These are phyloP conservation scores for Xylaria sp. DNA, from an alignment of 2,329 filamentous ascomycete genomes.

Conservation along the genomic window DNA sequence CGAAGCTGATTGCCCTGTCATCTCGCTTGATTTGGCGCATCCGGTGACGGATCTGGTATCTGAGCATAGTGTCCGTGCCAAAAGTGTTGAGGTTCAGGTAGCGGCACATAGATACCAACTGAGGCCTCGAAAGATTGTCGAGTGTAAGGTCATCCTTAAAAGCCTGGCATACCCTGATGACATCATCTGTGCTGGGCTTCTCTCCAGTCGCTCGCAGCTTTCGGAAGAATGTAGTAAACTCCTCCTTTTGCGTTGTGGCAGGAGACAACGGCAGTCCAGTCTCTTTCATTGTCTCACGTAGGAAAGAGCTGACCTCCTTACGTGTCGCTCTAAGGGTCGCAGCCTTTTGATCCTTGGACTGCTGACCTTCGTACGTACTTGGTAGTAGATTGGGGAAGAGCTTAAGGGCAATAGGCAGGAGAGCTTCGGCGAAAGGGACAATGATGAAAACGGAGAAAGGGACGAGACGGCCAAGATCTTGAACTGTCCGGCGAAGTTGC, in stretches of 20 bases:
- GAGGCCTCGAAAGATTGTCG: constrained; percentile 94
- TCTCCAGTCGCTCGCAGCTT: constrained; percentile 94
- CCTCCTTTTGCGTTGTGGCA: constrained; percentile 87
- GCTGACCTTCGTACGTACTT: constrained; percentile 94
- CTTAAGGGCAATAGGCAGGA: constrained; percentile 90
- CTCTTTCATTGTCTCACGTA: constrained; percentile 88
- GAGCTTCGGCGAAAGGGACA: constrained; percentile 92
- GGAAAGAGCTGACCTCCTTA: constrained; percentile 92
- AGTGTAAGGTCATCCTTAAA: constrained; percentile 98
- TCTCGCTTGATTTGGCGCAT: constrained; percentile 99
- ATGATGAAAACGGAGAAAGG: constrained; percentile 98
- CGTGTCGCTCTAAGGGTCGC: constrained; percentile 82
- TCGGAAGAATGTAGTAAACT: constrained; percentile 96
- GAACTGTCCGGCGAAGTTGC: constrained; percentile 91
- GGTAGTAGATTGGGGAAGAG: constrained; percentile 97
- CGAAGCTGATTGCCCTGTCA: constrained; percentile 91
- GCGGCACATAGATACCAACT: constrained; percentile 96
- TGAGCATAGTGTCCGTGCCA: constrained; percentile 96
- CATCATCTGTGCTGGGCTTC: constrained; percentile 85
- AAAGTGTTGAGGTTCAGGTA: constrained; percentile 99
- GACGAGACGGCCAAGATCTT: constrained; percentile 90
- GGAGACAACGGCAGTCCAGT: constrained; percentile 90
- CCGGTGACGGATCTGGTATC: constrained; percentile 94
- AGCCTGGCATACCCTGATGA: constrained; percentile 98
- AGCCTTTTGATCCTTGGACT: constrained; percentile 89